These are phyloP conservation scores for Ailanthus altissimus DNA, from an alignment of 345 rosid genomes.

Conservation along the genomic window DNA sequence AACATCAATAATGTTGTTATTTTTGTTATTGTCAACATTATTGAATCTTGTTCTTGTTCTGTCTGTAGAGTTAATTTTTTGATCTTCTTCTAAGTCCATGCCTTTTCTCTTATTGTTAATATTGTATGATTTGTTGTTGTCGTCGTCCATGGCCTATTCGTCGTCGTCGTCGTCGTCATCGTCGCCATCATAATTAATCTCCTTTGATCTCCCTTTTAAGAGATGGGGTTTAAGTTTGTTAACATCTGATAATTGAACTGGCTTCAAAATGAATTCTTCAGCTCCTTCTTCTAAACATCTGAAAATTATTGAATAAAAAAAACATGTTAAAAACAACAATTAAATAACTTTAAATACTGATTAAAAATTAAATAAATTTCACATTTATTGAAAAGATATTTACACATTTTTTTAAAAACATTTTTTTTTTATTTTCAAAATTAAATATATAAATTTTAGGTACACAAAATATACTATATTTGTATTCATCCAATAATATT, in stretches of 20 bases:
- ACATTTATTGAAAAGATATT: too few species aligned
- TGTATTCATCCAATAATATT: too few species aligned
- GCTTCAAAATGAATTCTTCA: slow-evolving; percentile 83
- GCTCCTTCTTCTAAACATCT: slow-evolving; percentile 95
- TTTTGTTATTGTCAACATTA: neutral
- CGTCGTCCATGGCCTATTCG: too few species aligned
- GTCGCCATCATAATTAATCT: neutral
- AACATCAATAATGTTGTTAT: neutral
- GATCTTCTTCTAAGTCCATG: slow-evolving; percentile 27
- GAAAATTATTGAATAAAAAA: slow-evolving; percentile 7
- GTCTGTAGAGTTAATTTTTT: slow-evolving; percentile 28
- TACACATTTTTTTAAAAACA: too few species aligned
- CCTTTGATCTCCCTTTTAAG: slow-evolving; percentile 43
- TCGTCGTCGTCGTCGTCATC: neutral
- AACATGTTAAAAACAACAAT: neutral
- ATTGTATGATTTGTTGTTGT: slow-evolving; percentile 7
- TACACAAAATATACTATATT: too few species aligned
- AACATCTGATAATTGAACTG: slow-evolving; percentile 81
- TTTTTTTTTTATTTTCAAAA: too few species aligned
- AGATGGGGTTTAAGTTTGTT: slow-evolving; percentile 66
- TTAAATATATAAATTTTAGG: too few species aligned
- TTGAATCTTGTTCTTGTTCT: slow-evolving; percentile 38
- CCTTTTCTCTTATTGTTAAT: slow-evolving; percentile 48
- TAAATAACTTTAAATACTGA: neutral
- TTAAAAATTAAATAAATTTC: too few species aligned